A percentile compares a stretch with the other conserved stretches of the same genome.
Evolutionary conservation across 2,329 filamentous ascomycete genomes (phyloP).

Genomic region (Exserohilum turcica): DNA sequence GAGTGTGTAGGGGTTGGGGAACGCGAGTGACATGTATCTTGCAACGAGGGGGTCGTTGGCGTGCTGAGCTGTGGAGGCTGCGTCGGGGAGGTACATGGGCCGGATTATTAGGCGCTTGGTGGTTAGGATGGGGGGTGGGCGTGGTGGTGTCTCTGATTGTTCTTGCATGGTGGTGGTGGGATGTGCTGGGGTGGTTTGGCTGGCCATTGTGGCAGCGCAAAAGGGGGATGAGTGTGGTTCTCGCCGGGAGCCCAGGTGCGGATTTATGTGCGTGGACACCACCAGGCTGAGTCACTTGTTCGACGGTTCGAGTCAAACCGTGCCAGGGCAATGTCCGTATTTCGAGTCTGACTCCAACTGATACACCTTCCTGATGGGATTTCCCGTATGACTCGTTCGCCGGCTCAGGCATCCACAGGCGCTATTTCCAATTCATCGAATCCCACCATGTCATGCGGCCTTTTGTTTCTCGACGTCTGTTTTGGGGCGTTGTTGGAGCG

Average conservation of each 20-base stretch:
- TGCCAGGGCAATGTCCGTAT: not conserved
- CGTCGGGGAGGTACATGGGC: slow-evolving; percentile 42
- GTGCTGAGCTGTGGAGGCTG: slow-evolving; percentile 25
- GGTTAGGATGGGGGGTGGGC: slow-evolving; percentile 37
- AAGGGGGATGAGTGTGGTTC: too few species aligned
- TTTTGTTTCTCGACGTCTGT: not conserved
- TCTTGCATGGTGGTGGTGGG: slow-evolving; percentile 19
- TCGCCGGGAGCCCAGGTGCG: not conserved
- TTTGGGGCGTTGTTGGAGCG: not conserved
- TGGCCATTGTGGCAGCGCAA: slow-evolving; percentile 18
- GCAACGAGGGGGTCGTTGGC: slow-evolving; percentile 42
- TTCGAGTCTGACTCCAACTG: not conserved
- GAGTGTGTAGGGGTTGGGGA: slow-evolving; percentile 49
- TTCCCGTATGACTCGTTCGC: slow-evolving; percentile 3
- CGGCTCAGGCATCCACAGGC: not conserved
- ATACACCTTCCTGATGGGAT: slow-evolving; percentile 13
- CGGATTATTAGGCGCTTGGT: slow-evolving; percentile 38
- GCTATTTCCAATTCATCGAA: not conserved
- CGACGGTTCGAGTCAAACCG: slow-evolving; percentile 5
- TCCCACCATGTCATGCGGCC: not conserved
- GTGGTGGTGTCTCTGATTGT: slow-evolving; percentile 15
- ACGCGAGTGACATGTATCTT: slow-evolving; percentile 46
- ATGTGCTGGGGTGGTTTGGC: slow-evolving; percentile 20
- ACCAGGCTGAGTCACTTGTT: slow-evolving; percentile 3
- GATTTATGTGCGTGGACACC: not conserved